Base-by-base conservation (phyloP, 1,139 yeast species). In the Lipomyces yarrowii region DNA sequence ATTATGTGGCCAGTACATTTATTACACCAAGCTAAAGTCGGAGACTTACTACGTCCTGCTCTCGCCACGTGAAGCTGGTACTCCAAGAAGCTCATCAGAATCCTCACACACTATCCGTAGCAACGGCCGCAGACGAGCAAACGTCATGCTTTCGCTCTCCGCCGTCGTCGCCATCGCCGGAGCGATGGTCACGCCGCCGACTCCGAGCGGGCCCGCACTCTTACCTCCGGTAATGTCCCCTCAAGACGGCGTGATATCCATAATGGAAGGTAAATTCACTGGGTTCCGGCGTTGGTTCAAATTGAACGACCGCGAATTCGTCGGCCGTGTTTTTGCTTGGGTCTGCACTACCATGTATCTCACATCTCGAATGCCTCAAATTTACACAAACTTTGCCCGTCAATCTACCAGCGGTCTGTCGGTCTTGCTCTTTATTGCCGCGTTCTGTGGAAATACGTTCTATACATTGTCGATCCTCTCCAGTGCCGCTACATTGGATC, bases 321-420 rank as follows among this genome's bases (percentile, higher is more conserved):
- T 81, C 37, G 97, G 96, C 0, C 75, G 81, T 8, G 65, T 84
- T 0, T 80, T 90, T 61, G 96, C 98, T 0, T 94, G 97, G 96
- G 75, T 84, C 3, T 91, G 97, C 71, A 91, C 97, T 0, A 73
- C 78, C 8, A 86, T 91, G 62, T 93, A 94, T 75, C 83, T 92
- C 65, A 78, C 86, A 10, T 91, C 97, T 1, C 81, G 99, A 70
- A 79, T 92, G 62, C 99, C 99, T 0, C 99, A 93, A 75, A 79
- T 93, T 58, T 79, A 83, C 75, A 90, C 90, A 73, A 93, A 93
- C 78, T 87, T 87, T 75, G 75, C 80, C 68, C 81, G 96, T 59
- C 88, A 88, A 74, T 88, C 97, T 3, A 94, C 96, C 0, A 88
- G 87, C 56, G 98, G 98, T 2, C 81, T 92, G 1, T 89, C 97